These are phyloP conservation scores for Entophlyctis luteolus DNA, from an alignment of 192 early-diverging fungal genomes.

Conservation along the genomic window DNA sequence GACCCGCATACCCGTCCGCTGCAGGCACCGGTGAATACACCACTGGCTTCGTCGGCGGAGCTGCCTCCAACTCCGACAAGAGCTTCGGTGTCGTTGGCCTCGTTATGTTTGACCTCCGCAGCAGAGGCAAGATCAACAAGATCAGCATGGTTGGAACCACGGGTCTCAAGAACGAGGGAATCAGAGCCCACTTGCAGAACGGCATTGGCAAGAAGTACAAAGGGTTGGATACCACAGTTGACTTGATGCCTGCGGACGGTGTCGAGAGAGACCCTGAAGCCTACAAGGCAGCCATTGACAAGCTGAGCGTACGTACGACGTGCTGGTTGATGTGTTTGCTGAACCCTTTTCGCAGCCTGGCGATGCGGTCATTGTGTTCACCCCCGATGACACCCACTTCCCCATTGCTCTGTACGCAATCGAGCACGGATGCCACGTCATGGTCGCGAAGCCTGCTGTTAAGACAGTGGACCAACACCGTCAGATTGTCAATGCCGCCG, in stretches of 20 bases:
- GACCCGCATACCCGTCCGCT: neutral
- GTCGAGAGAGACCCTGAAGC: conserved; percentile 37
- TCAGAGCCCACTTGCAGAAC: conserved; percentile 31
- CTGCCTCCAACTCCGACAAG: conserved; percentile 36
- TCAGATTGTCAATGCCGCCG: conserved; percentile 28
- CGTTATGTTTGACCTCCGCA: conserved; percentile 40
- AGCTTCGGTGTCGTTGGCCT: conserved; percentile 38
- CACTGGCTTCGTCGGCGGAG: conserved; percentile 35
- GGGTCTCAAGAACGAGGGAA: conserved; percentile 36
- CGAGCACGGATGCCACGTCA: conserved; percentile 35
- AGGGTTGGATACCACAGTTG: conserved; percentile 28
- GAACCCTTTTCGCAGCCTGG: conserved; percentile 18
- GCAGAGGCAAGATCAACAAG: conserved; percentile 27
- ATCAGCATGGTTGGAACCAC: conserved; percentile 46
- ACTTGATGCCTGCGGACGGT: conserved; percentile 34
- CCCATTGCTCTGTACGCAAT: conserved; percentile 42
- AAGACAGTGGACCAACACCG: conserved; percentile 37
- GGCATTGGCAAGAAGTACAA: conserved; percentile 30
- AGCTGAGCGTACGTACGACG: conserved; percentile 7
- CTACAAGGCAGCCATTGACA: conserved; percentile 41
- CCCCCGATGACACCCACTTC: conserved; percentile 47
- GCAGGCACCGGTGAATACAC: conserved; percentile 30
- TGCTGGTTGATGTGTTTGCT: too few relatives aligned
- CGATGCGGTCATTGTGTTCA: conserved; percentile 45
- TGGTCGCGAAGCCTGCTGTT: conserved; percentile 45